A percentile compares a stretch with the other conserved stretches of the same genome.
Conservation (phyloP, 441 rosid species). For the Populus trichocarpa region DNA sequence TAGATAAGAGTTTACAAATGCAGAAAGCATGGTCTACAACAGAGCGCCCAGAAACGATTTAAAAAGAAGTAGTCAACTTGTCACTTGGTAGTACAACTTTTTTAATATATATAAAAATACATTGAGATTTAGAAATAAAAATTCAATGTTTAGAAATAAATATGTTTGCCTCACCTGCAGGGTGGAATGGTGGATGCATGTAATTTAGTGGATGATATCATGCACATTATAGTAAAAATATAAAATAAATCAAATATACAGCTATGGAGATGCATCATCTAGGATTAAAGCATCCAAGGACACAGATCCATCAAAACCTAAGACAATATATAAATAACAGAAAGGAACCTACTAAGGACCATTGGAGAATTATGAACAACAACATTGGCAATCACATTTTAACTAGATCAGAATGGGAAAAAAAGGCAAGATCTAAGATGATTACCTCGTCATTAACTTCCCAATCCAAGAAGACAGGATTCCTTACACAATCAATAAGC, state of each 20-base stretch:
- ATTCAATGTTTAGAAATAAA: no score
- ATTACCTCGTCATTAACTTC: conserved; percentile 87
- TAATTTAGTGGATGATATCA: not conserved
- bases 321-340: not conserved
- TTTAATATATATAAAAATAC: no score
- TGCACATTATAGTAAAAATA: not conserved
- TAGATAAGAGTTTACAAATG: not conserved
- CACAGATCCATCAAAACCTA: not conserved
- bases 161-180: not conserved
- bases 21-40: not conserved
- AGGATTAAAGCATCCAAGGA: not conserved
- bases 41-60: not conserved
- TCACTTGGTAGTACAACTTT: not conserved
- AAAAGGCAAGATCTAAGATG: not conserved
- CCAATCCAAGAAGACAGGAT: conserved; percentile 92
- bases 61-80: not conserved
- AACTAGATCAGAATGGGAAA: not conserved
- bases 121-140: not conserved
- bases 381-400: not conserved
- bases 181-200: not conserved
- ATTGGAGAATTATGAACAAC: not conserved
- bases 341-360: not conserved
- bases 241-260: not conserved
- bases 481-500: conserved; percentile 80
- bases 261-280: not conserved